phyloP scores from a whole-genome alignment of 345 rosid genomes.

The Zanthoxylum bungeanum region DNA sequence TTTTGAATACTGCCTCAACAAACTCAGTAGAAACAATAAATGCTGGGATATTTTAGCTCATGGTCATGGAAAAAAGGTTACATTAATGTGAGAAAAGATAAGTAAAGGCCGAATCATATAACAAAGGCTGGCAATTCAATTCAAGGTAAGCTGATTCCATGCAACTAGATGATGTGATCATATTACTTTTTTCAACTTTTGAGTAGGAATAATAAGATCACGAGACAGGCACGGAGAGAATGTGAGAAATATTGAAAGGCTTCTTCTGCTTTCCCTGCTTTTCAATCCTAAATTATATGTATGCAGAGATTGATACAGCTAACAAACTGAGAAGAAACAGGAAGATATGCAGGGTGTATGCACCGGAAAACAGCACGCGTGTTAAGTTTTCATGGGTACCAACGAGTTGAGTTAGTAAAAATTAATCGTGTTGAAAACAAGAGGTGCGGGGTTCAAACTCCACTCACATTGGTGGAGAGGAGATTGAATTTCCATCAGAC shows the following conservation, averaged over 20 bases:
- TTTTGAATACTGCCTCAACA: neutral
- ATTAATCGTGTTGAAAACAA: too few species aligned
- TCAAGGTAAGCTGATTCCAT: neutral
- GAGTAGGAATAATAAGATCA: neutral
- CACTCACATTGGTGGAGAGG: too few species aligned
- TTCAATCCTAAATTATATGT: neutral
- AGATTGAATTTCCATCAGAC: too few species aligned
- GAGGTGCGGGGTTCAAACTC: too few species aligned
- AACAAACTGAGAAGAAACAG: neutral
- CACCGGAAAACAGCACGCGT: neutral
- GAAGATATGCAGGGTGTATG: neutral
- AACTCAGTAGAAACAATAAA: neutral
- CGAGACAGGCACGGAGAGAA: slow-evolving; percentile 4
- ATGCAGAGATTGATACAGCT: neutral
- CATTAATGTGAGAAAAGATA: neutral
- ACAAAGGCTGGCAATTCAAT: neutral
- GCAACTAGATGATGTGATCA: neutral
- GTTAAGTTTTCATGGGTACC: neutral
- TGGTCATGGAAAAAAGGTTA: neutral
- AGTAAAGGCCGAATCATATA: neutral
- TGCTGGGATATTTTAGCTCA: neutral
- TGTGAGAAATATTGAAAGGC: neutral
- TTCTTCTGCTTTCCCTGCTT: neutral
- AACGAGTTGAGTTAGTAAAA: too few species aligned
- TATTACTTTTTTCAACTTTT: neutral